Base-by-base conservation (phyloP, 495 filamentous ascomycete genomes). In the Aspergillus hancockii region DNA sequence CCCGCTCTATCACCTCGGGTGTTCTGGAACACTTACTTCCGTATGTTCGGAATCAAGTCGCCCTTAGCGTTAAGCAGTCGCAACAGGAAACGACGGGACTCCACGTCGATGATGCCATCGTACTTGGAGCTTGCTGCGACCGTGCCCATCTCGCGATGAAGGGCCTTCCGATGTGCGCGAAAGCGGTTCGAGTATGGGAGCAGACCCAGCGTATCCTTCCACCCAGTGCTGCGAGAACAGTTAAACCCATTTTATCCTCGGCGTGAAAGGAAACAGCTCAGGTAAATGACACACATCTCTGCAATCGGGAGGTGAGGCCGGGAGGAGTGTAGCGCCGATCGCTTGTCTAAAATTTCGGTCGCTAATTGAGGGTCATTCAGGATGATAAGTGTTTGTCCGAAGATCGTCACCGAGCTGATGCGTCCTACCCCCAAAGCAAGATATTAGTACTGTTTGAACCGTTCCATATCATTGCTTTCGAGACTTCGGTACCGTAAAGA, bases 331-430 rank as follows among this genome's bases (percentile, higher is more conserved):
- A 68, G 71, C 8, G 57, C 59, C 0, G 70, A 71, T 18, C 72
- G 63, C 56, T 75, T 74, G 45, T 73, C 73, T 49, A 80, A 25
- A 0, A 81, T 63, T 31, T 79, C 75, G 49, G 69, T 46, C 1
- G 71, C 73, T 14, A 72, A 16, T 8, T 63, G 32, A 13, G 57
- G 51, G 52, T 78, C 72, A 54, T 79, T 68, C 47, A 81, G 54
- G 57, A 81, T 72, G 21, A 79, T 53, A 16, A 79, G 66, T 1
- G 73, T 72, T 59, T 75, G 69, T 3, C 75, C 76, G 31, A 77
- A 55, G 6, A 77, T 62, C 6, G 71, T 76, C 2, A 81, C 54
- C 28, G 77, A 79, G 61, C 73, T 79, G 18, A 81, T 67, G 0
- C 73, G 71, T 9, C 78, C 55, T 63, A 40, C 8, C 14, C 34